Base-by-base conservation (phyloP, 177 flowering plant genomes). In the Vitis hybrid region DNA sequence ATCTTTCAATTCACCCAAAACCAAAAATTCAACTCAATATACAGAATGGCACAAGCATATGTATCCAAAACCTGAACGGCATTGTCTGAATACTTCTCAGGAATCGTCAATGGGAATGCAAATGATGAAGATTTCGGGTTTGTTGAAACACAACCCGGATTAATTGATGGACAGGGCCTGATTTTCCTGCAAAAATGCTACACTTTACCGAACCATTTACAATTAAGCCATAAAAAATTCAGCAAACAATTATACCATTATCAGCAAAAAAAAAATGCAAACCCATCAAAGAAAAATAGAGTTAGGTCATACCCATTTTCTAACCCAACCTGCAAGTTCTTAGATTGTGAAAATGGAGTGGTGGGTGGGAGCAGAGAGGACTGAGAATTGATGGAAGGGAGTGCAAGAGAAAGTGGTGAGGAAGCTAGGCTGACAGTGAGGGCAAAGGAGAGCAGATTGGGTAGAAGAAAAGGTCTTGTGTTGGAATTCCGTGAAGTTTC, bases 331-430 rank as follows among this genome's bases (percentile, higher is more conserved):
- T 75, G 78, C 75, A 91, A 78, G 80, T 87, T 86, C 86, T 92
- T 89, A 64, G 99, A 83, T 66, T 92, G 95, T 32, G 97, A 84
- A 61, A 91, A 94, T 5, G 99, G 99, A 58, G 94, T 94, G 70
- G 93, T 78, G 65, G 89, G 81, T 62, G 87, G 49, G 51, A 73
- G 50, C 0, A 61, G 58, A 70, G 87, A 49, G 21, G 85, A 52
- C 67, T 66, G 78, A 64, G 89, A 84, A 68, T 74, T 88, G 61
- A 84, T 75, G 18, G 91, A 91, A 71, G 97, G 97, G 72, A 94
- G 83, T 3, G 97, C 97, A 5, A 73, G 67, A 64, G 91, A 83
- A 64, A 94, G 87, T 4, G 81, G 69, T n/a, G 97, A 89, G 56
- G 91, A 76, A 62, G 55, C 75, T 6, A 88, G 77, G 57, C 88